These are phyloP conservation scores for Sporobolomyces pararoseus DNA, from an alignment of 768 basidiomycete genomes.

Conservation along the genomic window DNA sequence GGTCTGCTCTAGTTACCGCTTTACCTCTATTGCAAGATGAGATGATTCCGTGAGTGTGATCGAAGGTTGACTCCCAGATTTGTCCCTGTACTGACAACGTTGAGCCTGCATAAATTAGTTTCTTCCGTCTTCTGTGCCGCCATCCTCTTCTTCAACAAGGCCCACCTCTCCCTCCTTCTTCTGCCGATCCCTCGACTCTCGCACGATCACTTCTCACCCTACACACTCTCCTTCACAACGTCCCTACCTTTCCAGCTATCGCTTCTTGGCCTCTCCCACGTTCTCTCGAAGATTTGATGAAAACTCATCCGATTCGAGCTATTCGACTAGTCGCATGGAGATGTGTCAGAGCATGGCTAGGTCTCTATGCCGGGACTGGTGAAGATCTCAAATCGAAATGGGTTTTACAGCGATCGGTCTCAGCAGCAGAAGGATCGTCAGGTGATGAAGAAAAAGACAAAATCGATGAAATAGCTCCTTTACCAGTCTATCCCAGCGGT, in stretches of 20 bases:
- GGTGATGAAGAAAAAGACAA: neutral
- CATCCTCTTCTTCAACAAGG: slow-evolving; percentile 54
- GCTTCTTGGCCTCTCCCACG: slow-evolving; percentile 37
- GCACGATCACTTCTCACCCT: slow-evolving; percentile 32
- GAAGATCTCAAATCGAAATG: slow-evolving; percentile 48
- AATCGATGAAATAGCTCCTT: slow-evolving; percentile 44
- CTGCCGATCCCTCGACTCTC: slow-evolving; percentile 22
- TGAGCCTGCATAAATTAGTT: neutral
- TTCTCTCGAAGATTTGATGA: slow-evolving; percentile 28
- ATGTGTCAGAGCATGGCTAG: slow-evolving; percentile 40
- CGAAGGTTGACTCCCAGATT: neutral
- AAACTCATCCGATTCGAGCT: slow-evolving; percentile 39
- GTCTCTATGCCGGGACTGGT: slow-evolving; percentile 33
- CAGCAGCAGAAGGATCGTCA: slow-evolving; percentile 37
- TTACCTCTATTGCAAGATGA: slow-evolving; percentile 46
- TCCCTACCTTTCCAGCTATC: slow-evolving; percentile 38
- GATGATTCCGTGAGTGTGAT: slow-evolving; percentile 48
- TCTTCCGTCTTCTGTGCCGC: slow-evolving; percentile 24
- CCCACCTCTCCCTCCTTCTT: slow-evolving; percentile 48
- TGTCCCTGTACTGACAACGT: no score
- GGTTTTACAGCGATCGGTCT: slow-evolving; percentile 40
- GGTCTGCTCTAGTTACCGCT: slow-evolving; percentile 44
- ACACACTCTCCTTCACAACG: slow-evolving; percentile 21
- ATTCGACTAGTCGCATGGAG: slow-evolving; percentile 45
- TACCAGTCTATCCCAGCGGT: slow-evolving; percentile 66